Conservation (phyloP, 176 grass and related monocot genomes). For the Tuctoria greenei region DNA sequence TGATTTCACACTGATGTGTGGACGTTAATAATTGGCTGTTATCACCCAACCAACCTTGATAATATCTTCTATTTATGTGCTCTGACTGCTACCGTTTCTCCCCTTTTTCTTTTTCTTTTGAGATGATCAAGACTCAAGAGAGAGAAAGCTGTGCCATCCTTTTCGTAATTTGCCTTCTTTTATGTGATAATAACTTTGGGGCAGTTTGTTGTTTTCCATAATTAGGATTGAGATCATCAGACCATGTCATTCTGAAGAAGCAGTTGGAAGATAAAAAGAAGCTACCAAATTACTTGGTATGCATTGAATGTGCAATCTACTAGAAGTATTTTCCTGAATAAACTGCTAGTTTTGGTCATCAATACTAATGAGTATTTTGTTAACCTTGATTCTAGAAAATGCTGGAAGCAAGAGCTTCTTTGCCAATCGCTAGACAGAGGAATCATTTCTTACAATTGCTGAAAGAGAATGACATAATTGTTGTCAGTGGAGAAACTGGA, state of each 20-base stretch:
- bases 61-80: not conserved
- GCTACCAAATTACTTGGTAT: conserved; percentile 70
- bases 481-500: conserved; percentile 96
- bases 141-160: not conserved
- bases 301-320: conserved; percentile 21
- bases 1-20: not conserved
- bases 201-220: conserved; percentile 12
- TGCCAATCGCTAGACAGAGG: conserved; percentile 80
- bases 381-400: conserved; percentile 77
- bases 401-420: conserved; percentile 79
- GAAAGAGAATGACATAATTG: conserved; percentile 79
- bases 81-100: conserved; percentile 1
- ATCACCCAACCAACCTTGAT: not conserved
- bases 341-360: not conserved
- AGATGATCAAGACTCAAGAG: conserved; percentile 21
- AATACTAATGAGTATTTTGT: conserved; percentile 18
- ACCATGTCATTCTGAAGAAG: conserved; percentile 59
- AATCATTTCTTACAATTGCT: conserved; percentile 68
- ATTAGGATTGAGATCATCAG: conserved; percentile 45
- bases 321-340: conserved; percentile 9
- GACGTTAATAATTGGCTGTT: not conserved
- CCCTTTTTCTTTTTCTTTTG: not conserved
- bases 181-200: conserved; percentile 20
- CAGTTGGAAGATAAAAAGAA: conserved; percentile 72
- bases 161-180: conserved; percentile 16